These are phyloP conservation scores for Calamus simplicifolius DNA, from an alignment of 176 grass and related monocot genomes.

Conservation along the genomic window DNA sequence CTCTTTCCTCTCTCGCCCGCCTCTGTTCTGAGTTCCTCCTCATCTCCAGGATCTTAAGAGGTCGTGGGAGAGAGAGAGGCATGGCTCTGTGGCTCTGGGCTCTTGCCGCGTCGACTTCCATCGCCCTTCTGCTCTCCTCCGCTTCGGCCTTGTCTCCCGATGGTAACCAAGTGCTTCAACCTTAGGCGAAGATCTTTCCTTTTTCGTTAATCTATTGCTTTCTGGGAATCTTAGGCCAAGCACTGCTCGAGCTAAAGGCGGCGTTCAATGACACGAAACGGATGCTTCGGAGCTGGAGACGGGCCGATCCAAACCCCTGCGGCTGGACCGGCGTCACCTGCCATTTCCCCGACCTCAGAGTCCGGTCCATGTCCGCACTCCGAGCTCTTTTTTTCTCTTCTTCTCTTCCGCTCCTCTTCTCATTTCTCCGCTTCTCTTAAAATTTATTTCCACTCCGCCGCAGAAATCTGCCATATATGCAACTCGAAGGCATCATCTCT, in stretches of 20 bases:
- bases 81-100: too few relatives aligned
- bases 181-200: too few relatives aligned
- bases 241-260: constrained; percentile 61
- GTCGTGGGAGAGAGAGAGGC: too few relatives aligned
- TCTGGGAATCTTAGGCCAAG: constrained; percentile 38
- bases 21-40: too few relatives aligned
- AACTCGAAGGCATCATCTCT: constrained; percentile 74
- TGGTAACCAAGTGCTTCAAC: too few relatives aligned
- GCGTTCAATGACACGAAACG: constrained; percentile 65
- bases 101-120: too few relatives aligned
- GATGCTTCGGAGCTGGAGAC: constrained; percentile 60
- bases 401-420: too few relatives aligned
- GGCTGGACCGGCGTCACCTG: constrained; percentile 85
- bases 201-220: too few relatives aligned
- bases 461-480: constrained; percentile 94
- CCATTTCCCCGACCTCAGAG: constrained; percentile 93
- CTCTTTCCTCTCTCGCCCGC: too few relatives aligned
- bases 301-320: constrained; percentile 56
- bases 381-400: neutral
- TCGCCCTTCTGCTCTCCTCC: too few relatives aligned
- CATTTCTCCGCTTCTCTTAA: neutral
- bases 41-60: too few relatives aligned
- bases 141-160: too few relatives aligned
- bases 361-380: constrained; percentile 70
- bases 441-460: neutral